Percentiles rank a stretch among this genome's conserved stretches.
Conservation (phyloP, 2,329 filamentous ascomycete species). For the Juglanconis oblonga region DNA sequence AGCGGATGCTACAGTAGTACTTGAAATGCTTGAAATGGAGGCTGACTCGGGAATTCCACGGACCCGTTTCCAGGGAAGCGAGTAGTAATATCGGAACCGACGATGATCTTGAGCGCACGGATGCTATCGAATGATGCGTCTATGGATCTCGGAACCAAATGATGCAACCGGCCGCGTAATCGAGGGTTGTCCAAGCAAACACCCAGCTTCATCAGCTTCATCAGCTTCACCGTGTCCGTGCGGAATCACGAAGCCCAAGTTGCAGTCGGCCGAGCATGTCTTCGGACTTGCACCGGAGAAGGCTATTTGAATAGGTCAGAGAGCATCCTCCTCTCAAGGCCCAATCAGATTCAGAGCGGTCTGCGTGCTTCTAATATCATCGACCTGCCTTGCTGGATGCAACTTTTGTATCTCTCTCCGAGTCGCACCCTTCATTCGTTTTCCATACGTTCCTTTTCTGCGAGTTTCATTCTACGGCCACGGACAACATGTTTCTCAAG, state of each 20-base stretch:
- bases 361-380: too few relatives aligned
- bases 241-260: too few relatives aligned
- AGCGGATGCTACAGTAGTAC: neutral
- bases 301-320: too few relatives aligned
- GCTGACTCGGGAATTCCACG: neutral
- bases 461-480: neutral
- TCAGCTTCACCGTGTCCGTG: too few relatives aligned
- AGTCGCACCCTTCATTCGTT: neutral
- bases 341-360: too few relatives aligned
- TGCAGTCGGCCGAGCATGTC: too few relatives aligned
- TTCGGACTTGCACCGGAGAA: too few relatives aligned
- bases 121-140: neutral
- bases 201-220: too few relatives aligned
- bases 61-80: neutral
- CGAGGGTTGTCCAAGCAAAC: neutral
- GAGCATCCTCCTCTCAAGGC: too few relatives aligned
- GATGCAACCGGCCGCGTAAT: neutral
- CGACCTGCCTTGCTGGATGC: too few relatives aligned
- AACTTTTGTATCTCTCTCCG: neutral
- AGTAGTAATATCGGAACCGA: neutral
- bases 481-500: slow-evolving; percentile 6
- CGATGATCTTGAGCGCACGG: neutral
- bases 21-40: neutral
- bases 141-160: neutral
- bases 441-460: neutral